phyloP scores from a whole-genome alignment of 163 green algal genomes.

The Volvox carteri region DNA sequence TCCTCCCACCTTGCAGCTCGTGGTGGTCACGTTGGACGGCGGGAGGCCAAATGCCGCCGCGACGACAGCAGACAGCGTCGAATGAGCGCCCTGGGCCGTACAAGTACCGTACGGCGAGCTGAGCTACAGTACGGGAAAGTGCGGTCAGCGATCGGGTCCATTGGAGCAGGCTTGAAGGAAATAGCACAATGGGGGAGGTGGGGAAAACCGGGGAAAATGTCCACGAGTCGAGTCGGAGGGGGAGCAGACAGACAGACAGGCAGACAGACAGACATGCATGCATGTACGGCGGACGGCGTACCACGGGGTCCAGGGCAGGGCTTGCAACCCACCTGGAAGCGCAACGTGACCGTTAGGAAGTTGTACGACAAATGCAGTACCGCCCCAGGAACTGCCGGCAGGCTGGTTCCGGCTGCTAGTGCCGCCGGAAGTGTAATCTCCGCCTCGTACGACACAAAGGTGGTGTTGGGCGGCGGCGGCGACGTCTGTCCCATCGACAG shows the following conservation, averaged over 20 bases:
- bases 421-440: background rate
- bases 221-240: background rate
- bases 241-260: background rate
- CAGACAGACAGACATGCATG: no score
- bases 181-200: no score
- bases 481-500: background rate
- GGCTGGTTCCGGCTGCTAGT: background rate
- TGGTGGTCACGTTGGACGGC: background rate
- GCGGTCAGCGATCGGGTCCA: no score
- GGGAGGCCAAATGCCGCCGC: background rate
- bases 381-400: background rate
- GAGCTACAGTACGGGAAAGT: background rate
- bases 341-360: background rate
- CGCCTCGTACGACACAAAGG: background rate
- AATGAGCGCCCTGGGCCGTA: background rate
- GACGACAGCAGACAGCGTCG: background rate
- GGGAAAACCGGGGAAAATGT: no score
- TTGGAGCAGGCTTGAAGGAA: no score
- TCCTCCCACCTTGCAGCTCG: background rate
- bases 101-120: background rate
- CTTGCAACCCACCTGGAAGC: background rate
- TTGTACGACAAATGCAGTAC: slow-evolving; percentile 12
- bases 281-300: background rate
- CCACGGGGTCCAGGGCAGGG: background rate
- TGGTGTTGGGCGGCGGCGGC: background rate